Evolutionary conservation across 2,329 filamentous ascomycete genomes (phyloP).

Genomic region (Teratosphaeriaceae sp.): DNA sequence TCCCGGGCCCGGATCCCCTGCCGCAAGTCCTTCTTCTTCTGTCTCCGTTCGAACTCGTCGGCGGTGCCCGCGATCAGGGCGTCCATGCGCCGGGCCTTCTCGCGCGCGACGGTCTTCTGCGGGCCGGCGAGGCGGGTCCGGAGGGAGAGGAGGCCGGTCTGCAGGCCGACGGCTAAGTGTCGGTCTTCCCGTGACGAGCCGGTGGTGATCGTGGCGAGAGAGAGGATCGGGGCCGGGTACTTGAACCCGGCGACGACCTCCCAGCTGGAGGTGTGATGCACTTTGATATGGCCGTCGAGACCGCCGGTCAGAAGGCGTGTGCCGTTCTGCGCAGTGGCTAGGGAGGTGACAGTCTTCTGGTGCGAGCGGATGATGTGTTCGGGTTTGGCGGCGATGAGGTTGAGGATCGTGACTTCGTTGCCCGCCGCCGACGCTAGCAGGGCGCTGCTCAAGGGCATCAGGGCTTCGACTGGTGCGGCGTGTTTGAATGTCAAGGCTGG

Average conservation of each 20-base stretch:
- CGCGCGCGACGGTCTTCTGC: conserved; percentile 68
- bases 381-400: conserved; percentile 84
- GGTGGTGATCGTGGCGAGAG: conserved; percentile 65
- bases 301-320: conserved; percentile 78
- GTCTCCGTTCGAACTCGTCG: conserved; percentile 67
- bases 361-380: conserved; percentile 85
- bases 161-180: conserved; percentile 91
- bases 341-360: conserved; percentile 91
- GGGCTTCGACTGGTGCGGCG: conserved; percentile 76
- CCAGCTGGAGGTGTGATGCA: conserved; percentile 92
- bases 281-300: conserved; percentile 92
- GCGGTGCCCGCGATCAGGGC: conserved; percentile 71
- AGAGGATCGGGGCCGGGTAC: conserved; percentile 85
- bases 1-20: conserved; percentile 55
- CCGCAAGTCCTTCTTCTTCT: conserved; percentile 54
- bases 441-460: conserved; percentile 82
- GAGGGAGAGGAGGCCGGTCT: conserved; percentile 84
- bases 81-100: conserved; percentile 78
- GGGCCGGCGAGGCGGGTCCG: conserved; percentile 77
- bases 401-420: conserved; percentile 82
- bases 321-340: conserved; percentile 74
- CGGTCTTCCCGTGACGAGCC: conserved; percentile 66
- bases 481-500: conserved; percentile 93
- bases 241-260: conserved; percentile 94
- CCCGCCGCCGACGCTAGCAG: conserved; percentile 79